These are phyloP conservation scores for Yarrowia sp. DNA, from an alignment of 805 yeast species.

Conservation along the genomic window DNA sequence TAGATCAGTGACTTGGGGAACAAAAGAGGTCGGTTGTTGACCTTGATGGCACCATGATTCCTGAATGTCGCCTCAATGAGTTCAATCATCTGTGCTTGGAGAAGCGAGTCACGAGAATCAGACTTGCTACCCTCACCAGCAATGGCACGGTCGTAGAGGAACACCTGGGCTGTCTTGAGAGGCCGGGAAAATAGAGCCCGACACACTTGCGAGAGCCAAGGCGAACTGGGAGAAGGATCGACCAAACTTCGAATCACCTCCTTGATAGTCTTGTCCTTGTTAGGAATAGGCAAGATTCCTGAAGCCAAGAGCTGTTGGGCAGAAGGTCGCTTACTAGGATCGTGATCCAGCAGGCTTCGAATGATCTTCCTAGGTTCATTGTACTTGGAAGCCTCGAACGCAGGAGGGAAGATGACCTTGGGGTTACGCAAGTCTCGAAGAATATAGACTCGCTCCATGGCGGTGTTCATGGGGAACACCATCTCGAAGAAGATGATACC, in stretches of 20 bases:
- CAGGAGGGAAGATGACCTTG: conserved; percentile 71
- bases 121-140: conserved; percentile 43
- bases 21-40: conserved; percentile 66
- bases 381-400: conserved; percentile 60
- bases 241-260: conserved; percentile 86
- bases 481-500: conserved; percentile 96
- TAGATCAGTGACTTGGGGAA: conserved; percentile 83
- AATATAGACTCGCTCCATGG: conserved; percentile 88
- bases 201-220: conserved; percentile 93
- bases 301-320: conserved; percentile 78
- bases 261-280: conserved; percentile 86
- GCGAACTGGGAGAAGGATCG: conserved; percentile 74
- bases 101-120: conserved; percentile 47
- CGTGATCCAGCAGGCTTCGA: conserved; percentile 71
- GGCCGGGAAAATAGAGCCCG: conserved; percentile 86
- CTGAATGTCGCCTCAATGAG: conserved; percentile 69
- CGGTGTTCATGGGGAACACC: conserved; percentile 84
- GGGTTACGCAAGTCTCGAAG: conserved; percentile 68
- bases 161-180: conserved; percentile 81
- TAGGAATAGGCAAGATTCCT: conserved; percentile 85
- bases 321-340: conserved; percentile 78
- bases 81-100: conserved; percentile 66
- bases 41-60: conserved; percentile 87
- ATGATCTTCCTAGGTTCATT: conserved; percentile 73
- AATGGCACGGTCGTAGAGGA: conserved; percentile 67